Conservation (phyloP, 306 rosid genomes). For the Sechiopsis laciniata region DNA sequence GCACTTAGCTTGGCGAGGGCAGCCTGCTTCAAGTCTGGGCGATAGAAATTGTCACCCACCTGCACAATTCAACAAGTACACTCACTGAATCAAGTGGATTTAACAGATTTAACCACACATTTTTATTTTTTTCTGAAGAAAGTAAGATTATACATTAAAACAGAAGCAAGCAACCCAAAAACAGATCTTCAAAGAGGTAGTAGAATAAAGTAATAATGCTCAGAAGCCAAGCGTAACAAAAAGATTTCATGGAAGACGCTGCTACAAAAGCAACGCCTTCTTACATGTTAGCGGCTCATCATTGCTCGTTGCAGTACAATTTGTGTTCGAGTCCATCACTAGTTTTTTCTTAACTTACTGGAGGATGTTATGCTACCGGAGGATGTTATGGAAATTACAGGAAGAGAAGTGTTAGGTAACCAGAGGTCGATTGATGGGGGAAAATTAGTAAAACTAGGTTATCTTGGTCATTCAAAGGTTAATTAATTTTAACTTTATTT, state of each 20-base stretch:
- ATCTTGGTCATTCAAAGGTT: too few relatives aligned
- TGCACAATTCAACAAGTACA: background rate
- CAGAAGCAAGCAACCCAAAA: too few relatives aligned
- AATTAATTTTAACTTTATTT: too few relatives aligned
- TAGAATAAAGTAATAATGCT: conserved; percentile 19
- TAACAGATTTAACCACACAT: too few relatives aligned
- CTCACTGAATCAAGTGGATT: too few relatives aligned
- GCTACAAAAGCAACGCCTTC: conserved; percentile 13
- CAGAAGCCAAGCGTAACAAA: conserved; percentile 94
- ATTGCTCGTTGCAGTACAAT: background rate
- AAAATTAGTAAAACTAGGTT: too few relatives aligned
- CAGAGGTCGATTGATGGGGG: background rate
- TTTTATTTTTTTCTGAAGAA: too few relatives aligned
- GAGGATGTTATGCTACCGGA: too few relatives aligned
- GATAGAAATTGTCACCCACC: conserved; percentile 59
- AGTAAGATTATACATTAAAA: too few relatives aligned
- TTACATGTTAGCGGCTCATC: conserved; percentile 33
- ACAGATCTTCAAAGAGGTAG: background rate
- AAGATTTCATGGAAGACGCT: conserved; percentile 46
- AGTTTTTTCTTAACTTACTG: too few relatives aligned
- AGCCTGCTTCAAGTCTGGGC: conserved; percentile 69
- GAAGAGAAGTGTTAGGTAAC: background rate
- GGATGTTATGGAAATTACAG: too few relatives aligned
- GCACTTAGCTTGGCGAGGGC: conserved; percentile 76
- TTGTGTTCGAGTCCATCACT: background rate